Percentiles rank a stretch among this genome's conserved stretches.
These are phyloP conservation scores for Coemansia sp. DNA, from an alignment of 192 early-diverging fungal genomes.

Conservation along the genomic window DNA sequence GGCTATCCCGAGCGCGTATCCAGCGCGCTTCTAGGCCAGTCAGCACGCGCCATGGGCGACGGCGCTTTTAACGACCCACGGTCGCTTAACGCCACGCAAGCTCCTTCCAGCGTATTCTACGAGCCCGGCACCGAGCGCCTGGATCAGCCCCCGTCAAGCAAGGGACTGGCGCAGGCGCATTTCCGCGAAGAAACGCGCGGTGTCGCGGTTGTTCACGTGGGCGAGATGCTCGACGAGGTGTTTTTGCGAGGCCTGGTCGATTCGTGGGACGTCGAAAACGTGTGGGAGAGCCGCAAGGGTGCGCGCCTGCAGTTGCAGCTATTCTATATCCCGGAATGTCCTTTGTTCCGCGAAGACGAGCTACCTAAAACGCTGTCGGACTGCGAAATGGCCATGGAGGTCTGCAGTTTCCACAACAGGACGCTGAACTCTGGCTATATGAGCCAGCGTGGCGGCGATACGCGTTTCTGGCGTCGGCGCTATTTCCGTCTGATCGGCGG, in stretches of 20 bases:
- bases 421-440: constrained; percentile 56
- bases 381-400: constrained; percentile 57
- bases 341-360: constrained; percentile 55
- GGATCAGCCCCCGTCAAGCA: constrained; percentile 19
- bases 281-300: constrained; percentile 53
- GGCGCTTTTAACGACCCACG: constrained; percentile 35
- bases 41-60: background rate
- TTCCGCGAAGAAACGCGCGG: constrained; percentile 58
- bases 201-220: constrained; percentile 51
- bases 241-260: constrained; percentile 53
- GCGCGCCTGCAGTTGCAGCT: constrained; percentile 55
- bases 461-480: constrained; percentile 58
- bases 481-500: constrained; percentile 57
- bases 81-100: constrained; percentile 47
- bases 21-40: constrained; percentile 21
- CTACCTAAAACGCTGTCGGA: constrained; percentile 53
- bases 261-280: constrained; percentile 57
- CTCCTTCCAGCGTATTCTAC: constrained; percentile 52
- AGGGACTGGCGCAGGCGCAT: constrained; percentile 42
- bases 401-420: constrained; percentile 56
- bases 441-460: constrained; percentile 59
- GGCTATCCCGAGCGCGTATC: constrained; percentile 29
- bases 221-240: constrained; percentile 55
- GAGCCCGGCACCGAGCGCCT: constrained; percentile 29
- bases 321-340: constrained; percentile 57